A percentile compares a stretch with the other conserved stretches of the same genome.
Conservation (phyloP, 192 early-diverging fungal species). For the Chytriomyces hyalinus region DNA sequence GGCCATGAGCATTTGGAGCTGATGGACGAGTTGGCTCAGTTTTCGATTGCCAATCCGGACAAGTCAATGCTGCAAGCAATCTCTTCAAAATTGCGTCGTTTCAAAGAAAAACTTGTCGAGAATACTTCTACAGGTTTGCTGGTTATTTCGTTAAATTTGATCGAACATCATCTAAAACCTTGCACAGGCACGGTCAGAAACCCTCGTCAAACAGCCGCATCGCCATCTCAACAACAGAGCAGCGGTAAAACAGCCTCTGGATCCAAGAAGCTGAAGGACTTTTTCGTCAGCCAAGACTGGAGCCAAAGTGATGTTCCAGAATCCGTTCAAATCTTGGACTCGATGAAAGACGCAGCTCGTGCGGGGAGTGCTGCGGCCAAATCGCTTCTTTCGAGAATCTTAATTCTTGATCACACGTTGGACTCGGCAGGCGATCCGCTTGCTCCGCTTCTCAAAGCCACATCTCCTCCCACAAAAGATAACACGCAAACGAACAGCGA, state of each 20-base stretch:
- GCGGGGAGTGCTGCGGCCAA: background rate
- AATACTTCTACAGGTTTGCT: background rate
- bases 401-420: background rate
- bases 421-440: background rate
- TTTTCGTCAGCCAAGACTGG: background rate
- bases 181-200: background rate
- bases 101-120: background rate
- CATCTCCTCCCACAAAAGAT: background rate
- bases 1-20: background rate
- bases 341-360: background rate
- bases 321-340: background rate
- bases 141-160: slow-evolving; percentile 3
- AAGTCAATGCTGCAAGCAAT: background rate
- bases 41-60: slow-evolving; percentile 1
- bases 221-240: too few relatives aligned
- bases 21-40: background rate
- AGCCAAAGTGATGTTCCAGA: background rate
- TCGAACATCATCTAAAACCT: background rate
- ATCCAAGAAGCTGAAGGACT: background rate
- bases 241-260: background rate
- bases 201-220: background rate
- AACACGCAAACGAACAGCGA: background rate
- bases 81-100: background rate
- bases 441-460: background rate
- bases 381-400: background rate